Evolutionary conservation across 305 asterid genomes (phyloP), one percentile per base, ranked within the genome.

Genomic region (Stenogyne calaminthoides): DNA sequence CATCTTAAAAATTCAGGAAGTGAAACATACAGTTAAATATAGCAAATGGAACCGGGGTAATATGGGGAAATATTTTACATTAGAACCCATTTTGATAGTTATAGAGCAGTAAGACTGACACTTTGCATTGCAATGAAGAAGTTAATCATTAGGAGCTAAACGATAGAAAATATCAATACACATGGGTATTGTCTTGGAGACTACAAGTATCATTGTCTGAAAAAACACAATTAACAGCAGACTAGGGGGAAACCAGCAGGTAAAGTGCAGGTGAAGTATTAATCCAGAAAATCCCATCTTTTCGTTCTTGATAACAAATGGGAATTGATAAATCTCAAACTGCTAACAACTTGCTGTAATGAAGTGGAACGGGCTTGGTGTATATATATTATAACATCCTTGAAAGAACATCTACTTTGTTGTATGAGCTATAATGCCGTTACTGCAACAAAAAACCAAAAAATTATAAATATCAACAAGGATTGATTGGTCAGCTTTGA

Each of bases 361-460:
- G 44, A 71, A 56, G 20, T 32, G 18, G 52, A 11, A 40, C 55
- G 42, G 46, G 36, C 58, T 42, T 14, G 63, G 49, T 15, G 16
- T 7, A 16, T 2, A 4, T 2, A 49, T 7, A 74, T 19, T 27
- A 59, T 51, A 36, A 51, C 37, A 62, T 64, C 76, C 69, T 52
- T 52, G 54, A 32, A 79, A 69, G 44, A 40, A 60, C 67, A 72
- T 16, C 32, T 61, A 61, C 25, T 7, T 59, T 7, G 46, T 61
- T 57, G 78, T 60, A 18, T 52, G 52, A 46, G 47, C 39, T 11
- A 20, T 36, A 52, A 57, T 47, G 59, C 61, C 42, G 10, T 77
- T 67, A 74, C 40, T 77, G 34, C 80, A 65, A 77, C 78, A 60
- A 67, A 32, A 57, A 37, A 22, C 10, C 56, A n/a, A 64, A 32